Evolutionary conservation across 148 eudicot genomes (phyloP), one percentile per base, ranked within the genome.

Genomic region (Cornus suecica): DNA sequence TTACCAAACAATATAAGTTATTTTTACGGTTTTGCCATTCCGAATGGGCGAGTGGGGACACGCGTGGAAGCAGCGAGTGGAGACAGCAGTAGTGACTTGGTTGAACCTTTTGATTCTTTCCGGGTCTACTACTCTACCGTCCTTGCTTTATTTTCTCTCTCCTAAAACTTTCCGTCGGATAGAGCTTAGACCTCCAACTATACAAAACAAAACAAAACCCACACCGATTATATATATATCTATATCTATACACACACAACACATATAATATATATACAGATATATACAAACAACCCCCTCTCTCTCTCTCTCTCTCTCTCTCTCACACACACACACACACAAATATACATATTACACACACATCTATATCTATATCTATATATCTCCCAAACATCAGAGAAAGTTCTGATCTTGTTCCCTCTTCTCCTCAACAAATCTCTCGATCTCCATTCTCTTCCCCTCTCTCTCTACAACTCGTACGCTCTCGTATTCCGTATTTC

Each of bases 81-180:
- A 0, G n/a, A 4, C 9, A 1, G 62, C 62, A 20, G 10, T 58
- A 24, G 62, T 58, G 25, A 29, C 68, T 28, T 65, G 5, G 16
- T 26, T 1, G 31, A 54, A 16, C 51, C 74, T 72, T 13, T 74
- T 25, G 91, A 90, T 90, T 77, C 94, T 75, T 90, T 86, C 77
- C 91, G 79, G 86, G 74, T 83, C 71, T 76, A 52, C 88, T 72
- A 90, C 87, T 87, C 85, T 64, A 79, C 72, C 85, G 45, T 72
- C 78, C 73, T 56, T 78, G 72, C 90, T 81, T 72, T 69, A 28
- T 32, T 41, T 74, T 76, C 68, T 77, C 60, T 81, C 73, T 76
- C 30, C 26, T 78, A 78, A 68, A 27, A 77, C 65, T 77, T 27
- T 51, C 80, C 48, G 64, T 51, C 71, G 54, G 66, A 62, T 32